Evolutionary conservation across 148 eudicot genomes (phyloP), one percentile per base, ranked within the genome.

Genomic region (Spergularia bocconei): DNA sequence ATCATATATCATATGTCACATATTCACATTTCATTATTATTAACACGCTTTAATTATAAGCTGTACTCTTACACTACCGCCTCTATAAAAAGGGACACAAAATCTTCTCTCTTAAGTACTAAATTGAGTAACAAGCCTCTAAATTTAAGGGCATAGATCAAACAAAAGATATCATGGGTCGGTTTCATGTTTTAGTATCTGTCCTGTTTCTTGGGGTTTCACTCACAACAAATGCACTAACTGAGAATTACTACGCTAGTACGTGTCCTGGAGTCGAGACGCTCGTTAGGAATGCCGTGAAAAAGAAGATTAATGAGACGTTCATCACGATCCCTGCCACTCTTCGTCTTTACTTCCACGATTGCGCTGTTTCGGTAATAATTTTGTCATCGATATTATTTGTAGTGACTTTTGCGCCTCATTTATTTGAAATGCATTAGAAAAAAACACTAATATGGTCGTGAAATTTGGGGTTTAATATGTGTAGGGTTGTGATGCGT

Each of bases 271-370:
- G 85, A 21, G 95, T 94, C 2, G 93, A 94, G 71, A 82, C 39
- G 62, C 82, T 91, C 11, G 97, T 94, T 11, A 59, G 87, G 13
- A 70, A 80, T 12, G 95, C 61, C 4, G 98, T 94, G 5, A 63
- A 66, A 15, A 57, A 68, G 33, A 91, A 94, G 65, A 67, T 91
- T 51, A 63, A 78, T 6, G 90, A 91, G 25, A 94, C 98, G 0
- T 88, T 88, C 53, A 91, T 87, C 41, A 94, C 98, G 0, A 63
- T 90, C 72, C 98, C 98, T 1, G 97, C 76, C 12, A 82, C 87
- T 51, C 86, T 94, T 39, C 98, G 97, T 33, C 93, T 91, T 67
- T 91, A 85, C 82, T 91, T 94, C 83, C 98, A 94, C 38, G 98
- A 93, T 67, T 91, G 97, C 80, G 71, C 88, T 14, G 89, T 87